Conservation (phyloP, 768 basidiomycete genomes). For the Rhizopogon roseolus region DNA sequence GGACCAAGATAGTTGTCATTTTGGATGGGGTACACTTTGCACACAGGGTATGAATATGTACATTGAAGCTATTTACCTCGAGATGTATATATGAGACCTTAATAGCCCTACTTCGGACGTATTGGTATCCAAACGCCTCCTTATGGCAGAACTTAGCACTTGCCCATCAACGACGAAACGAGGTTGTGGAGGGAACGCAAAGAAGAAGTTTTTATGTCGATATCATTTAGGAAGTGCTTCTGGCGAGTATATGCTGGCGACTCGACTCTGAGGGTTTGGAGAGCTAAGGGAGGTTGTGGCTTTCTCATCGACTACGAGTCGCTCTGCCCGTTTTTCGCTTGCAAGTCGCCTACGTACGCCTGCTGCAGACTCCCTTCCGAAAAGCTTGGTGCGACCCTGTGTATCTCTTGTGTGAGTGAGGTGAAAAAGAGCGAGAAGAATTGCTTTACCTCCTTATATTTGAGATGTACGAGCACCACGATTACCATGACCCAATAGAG, state of each 20-base stretch:
- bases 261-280: background rate
- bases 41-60: no score
- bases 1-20: no score
- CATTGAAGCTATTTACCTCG: no score
- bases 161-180: background rate
- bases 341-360: slow-evolving; percentile 29
- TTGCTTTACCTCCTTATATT: slow-evolving; percentile 49
- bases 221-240: background rate
- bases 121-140: no score
- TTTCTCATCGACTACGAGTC: background rate
- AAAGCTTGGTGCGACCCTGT: slow-evolving; percentile 60
- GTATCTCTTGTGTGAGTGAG: background rate
- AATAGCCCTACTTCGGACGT: no score
- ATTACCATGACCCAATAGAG: slow-evolving; percentile 92
- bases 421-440: background rate
- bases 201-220: background rate
- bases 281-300: background rate
- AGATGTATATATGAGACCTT: no score
- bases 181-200: background rate
- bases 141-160: no score
- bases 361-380: slow-evolving; percentile 53
- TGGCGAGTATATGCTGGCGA: background rate
- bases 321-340: slow-evolving; percentile 14
- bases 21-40: no score
- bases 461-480: slow-evolving; percentile 57